Percentiles rank a stretch among this genome's conserved stretches.
Conservation (phyloP, 345 rosid genomes). For the Physaria fendleri region DNA sequence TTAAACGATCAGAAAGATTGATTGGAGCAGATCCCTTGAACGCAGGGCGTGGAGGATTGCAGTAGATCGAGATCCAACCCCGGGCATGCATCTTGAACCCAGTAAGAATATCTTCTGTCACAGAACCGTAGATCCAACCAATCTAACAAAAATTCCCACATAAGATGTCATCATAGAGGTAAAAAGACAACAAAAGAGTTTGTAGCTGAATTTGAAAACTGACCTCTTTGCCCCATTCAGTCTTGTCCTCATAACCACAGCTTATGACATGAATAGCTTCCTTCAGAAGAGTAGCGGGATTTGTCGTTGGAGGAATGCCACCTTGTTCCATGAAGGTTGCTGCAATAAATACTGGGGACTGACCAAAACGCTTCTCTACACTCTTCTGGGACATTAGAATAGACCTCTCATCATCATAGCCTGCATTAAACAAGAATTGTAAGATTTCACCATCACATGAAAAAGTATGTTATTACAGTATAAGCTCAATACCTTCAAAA, state of each 20-base stretch:
- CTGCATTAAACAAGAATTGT: constrained; percentile 27
- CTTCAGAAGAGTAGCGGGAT: constrained; percentile 79
- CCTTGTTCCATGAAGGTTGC: constrained; percentile 95
- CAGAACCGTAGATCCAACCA: constrained; percentile 96
- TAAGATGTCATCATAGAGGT: constrained; percentile 43
- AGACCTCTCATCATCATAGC: constrained; percentile 89
- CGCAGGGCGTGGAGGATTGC: constrained; percentile 75
- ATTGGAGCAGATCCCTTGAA: constrained; percentile 91
- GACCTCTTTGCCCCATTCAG: constrained; percentile 93
- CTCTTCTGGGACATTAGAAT: constrained; percentile 90
- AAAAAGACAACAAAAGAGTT: not conserved
- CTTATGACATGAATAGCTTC: constrained; percentile 97
- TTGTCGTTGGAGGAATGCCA: constrained; percentile 82
- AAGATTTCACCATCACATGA: not conserved
- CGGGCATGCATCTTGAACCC: constrained; percentile 98
- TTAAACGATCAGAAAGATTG: constrained; percentile 83
- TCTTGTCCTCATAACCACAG: constrained; percentile 87
- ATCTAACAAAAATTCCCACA: constrained; percentile 40
- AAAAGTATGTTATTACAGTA: not conserved
- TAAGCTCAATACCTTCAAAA: constrained; percentile 61
- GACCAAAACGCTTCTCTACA: constrained; percentile 85
- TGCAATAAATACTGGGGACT: constrained; percentile 86
- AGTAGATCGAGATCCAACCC: constrained; percentile 92
- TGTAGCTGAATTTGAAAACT: not conserved
- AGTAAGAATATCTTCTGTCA: constrained; percentile 93